These are phyloP conservation scores for Populus hybrid DNA, from an alignment of 441 rosid species.

Conservation along the genomic window DNA sequence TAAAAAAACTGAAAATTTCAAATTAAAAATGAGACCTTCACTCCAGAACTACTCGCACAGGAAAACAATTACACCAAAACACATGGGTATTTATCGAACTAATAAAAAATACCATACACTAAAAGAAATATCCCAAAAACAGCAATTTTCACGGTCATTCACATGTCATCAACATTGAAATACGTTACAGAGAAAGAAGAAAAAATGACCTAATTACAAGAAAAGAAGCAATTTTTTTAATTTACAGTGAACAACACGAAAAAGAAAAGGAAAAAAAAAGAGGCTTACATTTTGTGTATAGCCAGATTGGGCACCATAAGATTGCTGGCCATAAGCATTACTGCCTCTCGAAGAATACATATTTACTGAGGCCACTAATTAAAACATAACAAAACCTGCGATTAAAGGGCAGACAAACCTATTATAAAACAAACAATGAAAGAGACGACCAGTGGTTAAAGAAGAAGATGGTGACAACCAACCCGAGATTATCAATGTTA, in stretches of 20 bases:
- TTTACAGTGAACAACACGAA: background rate
- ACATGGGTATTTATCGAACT: background rate
- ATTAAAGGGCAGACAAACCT: background rate
- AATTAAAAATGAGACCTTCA: background rate
- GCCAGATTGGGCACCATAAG: slow-evolving; percentile 72
- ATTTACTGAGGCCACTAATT: slow-evolving; percentile 5
- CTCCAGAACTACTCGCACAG: background rate
- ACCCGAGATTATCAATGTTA: background rate
- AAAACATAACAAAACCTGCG: slow-evolving; percentile 8
- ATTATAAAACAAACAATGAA: background rate
- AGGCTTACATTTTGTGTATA: slow-evolving; percentile 74
- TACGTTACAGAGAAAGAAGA: background rate
- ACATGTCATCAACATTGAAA: background rate
- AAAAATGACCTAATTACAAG: background rate
- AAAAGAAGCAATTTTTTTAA: background rate
- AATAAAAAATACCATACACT: background rate
- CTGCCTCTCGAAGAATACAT: slow-evolving; percentile 87
- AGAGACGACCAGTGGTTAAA: background rate
- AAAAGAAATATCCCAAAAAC: background rate
- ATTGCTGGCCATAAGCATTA: slow-evolving; percentile 71
- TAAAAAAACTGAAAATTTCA: background rate
- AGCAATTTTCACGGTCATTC: background rate
- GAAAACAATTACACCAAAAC: background rate
- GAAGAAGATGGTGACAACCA: background rate
- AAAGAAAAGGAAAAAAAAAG: background rate